Evolutionary conservation across 495 filamentous ascomycete genomes (phyloP).

Genomic region (Xylaria palmicola): DNA sequence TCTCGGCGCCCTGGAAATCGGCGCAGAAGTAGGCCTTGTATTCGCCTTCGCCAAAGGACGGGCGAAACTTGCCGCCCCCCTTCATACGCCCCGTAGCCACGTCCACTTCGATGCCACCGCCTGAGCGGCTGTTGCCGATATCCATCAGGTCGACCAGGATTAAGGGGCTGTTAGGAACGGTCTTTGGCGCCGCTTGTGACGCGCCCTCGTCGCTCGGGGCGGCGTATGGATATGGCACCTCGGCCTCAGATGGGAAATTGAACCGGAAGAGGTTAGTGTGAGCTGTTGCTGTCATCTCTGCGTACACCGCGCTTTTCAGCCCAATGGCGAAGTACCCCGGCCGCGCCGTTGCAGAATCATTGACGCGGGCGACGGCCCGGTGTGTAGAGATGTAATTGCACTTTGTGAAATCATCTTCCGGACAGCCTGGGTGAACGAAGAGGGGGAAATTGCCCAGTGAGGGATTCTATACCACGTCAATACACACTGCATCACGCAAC

Average conservation of each 20-base stretch:
- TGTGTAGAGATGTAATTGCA: slow-evolving; percentile 58
- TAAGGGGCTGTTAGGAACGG: slow-evolving; percentile 59
- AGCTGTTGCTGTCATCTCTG: slow-evolving; percentile 70
- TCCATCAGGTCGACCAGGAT: slow-evolving; percentile 66
- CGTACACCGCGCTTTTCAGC: slow-evolving; percentile 59
- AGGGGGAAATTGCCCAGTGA: slow-evolving; percentile 76
- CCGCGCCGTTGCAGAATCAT: slow-evolving; percentile 52
- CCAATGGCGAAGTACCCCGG: slow-evolving; percentile 70
- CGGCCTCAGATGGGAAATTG: slow-evolving; percentile 48
- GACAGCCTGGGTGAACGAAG: slow-evolving; percentile 66
- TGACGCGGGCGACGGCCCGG: slow-evolving; percentile 47
- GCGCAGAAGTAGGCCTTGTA: slow-evolving; percentile 64
- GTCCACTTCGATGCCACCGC: slow-evolving; percentile 56
- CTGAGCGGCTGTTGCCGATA: slow-evolving; percentile 56
- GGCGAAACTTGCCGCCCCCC: slow-evolving; percentile 61
- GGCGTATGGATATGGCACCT: slow-evolving; percentile 10
- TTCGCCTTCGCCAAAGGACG: slow-evolving; percentile 66
- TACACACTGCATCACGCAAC: slow-evolving; percentile 21
- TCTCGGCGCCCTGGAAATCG: slow-evolving; percentile 63
- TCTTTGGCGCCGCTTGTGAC: slow-evolving; percentile 35
- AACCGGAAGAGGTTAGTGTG: slow-evolving; percentile 70
- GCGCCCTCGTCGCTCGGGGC: neutral
- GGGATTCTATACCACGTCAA: slow-evolving; percentile 38
- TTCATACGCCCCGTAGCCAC: slow-evolving; percentile 55
- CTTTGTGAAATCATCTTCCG: slow-evolving; percentile 57